These are phyloP conservation scores for Balakata baccata DNA, from an alignment of 345 rosid genomes.

Conservation along the genomic window DNA sequence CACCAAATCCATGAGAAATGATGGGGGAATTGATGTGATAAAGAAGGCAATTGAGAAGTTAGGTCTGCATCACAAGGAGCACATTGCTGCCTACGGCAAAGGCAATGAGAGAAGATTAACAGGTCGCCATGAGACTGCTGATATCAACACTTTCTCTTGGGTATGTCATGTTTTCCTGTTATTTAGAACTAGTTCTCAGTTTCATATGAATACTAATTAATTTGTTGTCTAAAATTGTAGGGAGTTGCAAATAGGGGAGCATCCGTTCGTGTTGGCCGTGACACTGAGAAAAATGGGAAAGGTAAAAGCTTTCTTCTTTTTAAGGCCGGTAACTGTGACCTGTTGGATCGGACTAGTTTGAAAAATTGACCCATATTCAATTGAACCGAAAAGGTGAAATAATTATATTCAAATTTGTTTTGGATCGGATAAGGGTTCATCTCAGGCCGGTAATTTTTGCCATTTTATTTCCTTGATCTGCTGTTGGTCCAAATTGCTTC, in stretches of 20 bases:
- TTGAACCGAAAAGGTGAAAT: too few species aligned
- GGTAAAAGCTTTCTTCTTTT: background rate
- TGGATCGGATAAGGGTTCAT: too few species aligned
- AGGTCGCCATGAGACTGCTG: conserved; percentile 78
- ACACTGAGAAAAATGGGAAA: conserved; percentile 23
- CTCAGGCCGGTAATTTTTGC: too few species aligned
- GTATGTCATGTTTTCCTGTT: conserved; percentile 23
- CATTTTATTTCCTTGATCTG: too few species aligned
- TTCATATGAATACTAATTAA: background rate
- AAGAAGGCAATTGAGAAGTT: conserved; percentile 84
- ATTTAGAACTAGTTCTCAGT: too few species aligned
- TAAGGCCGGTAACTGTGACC: too few species aligned
- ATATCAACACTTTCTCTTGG: conserved; percentile 74
- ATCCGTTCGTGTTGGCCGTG: conserved; percentile 23
- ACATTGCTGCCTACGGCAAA: conserved; percentile 90
- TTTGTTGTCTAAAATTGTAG: background rate
- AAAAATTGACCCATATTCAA: too few species aligned
- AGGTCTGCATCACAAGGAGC: conserved; percentile 73
- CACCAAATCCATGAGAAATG: conserved; percentile 73
- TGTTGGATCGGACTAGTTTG: too few species aligned
- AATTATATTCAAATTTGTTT: too few species aligned
- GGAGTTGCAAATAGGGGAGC: conserved; percentile 25
- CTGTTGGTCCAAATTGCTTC: too few species aligned
- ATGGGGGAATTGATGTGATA: conserved; percentile 71
- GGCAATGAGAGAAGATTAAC: conserved; percentile 92